Evolutionary conservation across 331 rosid species (phyloP).

Genomic region (Pyrus hybrid): DNA sequence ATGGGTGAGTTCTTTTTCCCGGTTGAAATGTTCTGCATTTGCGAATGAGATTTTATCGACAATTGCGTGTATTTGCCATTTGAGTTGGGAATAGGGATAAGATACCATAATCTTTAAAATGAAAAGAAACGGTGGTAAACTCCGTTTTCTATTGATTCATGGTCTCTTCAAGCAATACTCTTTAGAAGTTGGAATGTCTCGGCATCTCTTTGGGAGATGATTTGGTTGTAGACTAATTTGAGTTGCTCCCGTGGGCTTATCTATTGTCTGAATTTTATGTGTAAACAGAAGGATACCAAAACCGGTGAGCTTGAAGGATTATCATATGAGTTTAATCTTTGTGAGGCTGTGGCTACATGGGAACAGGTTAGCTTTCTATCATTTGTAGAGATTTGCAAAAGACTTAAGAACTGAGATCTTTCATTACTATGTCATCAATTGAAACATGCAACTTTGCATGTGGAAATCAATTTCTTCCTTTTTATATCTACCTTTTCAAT

Average conservation of each 20-base stretch:
- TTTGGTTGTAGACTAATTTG: background rate
- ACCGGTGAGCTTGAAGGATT: slow-evolving; percentile 83
- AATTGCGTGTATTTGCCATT: background rate
- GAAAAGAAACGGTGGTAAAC: background rate
- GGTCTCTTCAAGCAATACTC: background rate
- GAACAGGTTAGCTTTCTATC: slow-evolving; percentile 51
- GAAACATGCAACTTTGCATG: background rate
- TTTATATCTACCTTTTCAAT: background rate
- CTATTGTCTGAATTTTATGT: slow-evolving; percentile 10
- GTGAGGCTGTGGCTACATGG: slow-evolving; percentile 92
- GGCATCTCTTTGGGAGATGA: background rate
- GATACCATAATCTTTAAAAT: background rate
- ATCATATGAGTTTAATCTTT: slow-evolving; percentile 69
- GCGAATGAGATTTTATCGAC: no score
- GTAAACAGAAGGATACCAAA: slow-evolving; percentile 70
- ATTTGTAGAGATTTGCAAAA: background rate
- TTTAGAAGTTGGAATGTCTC: background rate
- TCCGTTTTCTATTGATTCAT: background rate
- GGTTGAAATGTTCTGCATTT: background rate
- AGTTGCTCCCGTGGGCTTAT: background rate
- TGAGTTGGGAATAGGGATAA: background rate
- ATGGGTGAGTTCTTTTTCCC: slow-evolving; percentile 56
- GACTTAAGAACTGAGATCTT: no score
- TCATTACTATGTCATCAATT: background rate
- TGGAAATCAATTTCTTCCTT: background rate